phyloP scores from a whole-genome alignment of 2,329 filamentous ascomycete genomes.

The Venturia carpophila region DNA sequence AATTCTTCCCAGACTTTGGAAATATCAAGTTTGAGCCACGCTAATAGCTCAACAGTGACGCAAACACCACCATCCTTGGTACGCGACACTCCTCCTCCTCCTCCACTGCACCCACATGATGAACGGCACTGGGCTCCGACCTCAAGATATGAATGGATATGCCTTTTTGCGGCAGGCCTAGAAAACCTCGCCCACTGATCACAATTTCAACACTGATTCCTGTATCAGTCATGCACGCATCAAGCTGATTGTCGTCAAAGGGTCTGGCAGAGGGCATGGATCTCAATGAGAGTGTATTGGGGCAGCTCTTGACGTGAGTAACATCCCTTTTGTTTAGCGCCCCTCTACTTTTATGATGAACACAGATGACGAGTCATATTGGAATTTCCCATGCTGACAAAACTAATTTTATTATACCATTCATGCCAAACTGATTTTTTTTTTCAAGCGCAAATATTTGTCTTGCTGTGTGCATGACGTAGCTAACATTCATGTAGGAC shows the following conservation, averaged over 20 bases:
- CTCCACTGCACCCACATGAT: constrained; percentile 50
- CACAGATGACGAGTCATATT: constrained; percentile 73
- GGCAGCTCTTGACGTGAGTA: constrained; percentile 13
- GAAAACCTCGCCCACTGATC: constrained; percentile 99
- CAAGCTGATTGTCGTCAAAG: neutral
- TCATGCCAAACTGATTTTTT: constrained; percentile 51
- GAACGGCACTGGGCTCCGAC: constrained; percentile 98
- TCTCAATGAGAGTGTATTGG: neutral
- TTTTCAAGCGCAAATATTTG: neutral
- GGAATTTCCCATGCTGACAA: constrained; percentile 61
- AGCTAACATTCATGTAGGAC: neutral
- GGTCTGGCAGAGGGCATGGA: neutral
- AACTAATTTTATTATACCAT: constrained; percentile 56
- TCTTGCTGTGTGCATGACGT: neutral
- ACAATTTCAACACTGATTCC: constrained; percentile 4
- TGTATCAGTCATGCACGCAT: neutral
- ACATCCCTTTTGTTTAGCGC: constrained; percentile 22
- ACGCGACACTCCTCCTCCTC: constrained; percentile 17
- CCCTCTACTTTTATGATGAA: constrained; percentile 38
- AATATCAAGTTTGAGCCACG: neutral
- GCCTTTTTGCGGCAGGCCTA: constrained; percentile 95
- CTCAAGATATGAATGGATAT: constrained; percentile 66
- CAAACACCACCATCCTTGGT: constrained; percentile 17
- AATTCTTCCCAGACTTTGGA: constrained; percentile 16
- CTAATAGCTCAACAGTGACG: neutral